Conservation (phyloP, 2,329 filamentous ascomycete species). For the Stemphylium beticola region DNA sequence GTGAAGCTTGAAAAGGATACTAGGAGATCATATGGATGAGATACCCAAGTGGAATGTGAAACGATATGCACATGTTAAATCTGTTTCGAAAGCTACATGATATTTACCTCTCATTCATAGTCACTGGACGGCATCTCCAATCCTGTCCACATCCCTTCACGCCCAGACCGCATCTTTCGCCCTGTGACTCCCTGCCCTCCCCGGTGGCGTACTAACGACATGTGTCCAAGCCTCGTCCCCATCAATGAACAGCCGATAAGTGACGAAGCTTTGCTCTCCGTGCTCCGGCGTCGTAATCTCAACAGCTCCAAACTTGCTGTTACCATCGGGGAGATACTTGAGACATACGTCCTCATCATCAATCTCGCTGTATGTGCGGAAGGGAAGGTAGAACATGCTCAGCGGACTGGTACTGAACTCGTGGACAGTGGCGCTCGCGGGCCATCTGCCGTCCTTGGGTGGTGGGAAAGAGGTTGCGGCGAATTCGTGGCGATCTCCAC, state of each 20-base stretch:
- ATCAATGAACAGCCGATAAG: slow-evolving; percentile 83
- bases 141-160: slow-evolving; percentile 9
- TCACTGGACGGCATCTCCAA: background rate
- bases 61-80: too few species aligned
- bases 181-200: slow-evolving; percentile 48
- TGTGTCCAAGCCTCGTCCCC: slow-evolving; percentile 78
- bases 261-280: slow-evolving; percentile 73
- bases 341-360: slow-evolving; percentile 83
- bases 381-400: slow-evolving; percentile 90
- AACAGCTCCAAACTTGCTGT: slow-evolving; percentile 85
- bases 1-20: slow-evolving; percentile 5
- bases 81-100: too few species aligned
- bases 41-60: too few species aligned
- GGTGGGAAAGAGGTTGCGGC: slow-evolving; percentile 79
- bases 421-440: slow-evolving; percentile 64
- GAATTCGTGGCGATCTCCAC: slow-evolving; percentile 96
- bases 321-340: slow-evolving; percentile 85
- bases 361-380: slow-evolving; percentile 80
- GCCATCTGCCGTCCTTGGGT: slow-evolving; percentile 64
- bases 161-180: slow-evolving; percentile 57
- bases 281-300: slow-evolving; percentile 74
- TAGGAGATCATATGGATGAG: too few species aligned
- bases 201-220: slow-evolving; percentile 53
- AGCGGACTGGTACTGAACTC: slow-evolving; percentile 93
- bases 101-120: background rate